Evolutionary conservation across 495 filamentous ascomycete genomes (phyloP), one percentile per base, ranked within the genome.

Genomic region (Lasiosphaeria ovina): DNA sequence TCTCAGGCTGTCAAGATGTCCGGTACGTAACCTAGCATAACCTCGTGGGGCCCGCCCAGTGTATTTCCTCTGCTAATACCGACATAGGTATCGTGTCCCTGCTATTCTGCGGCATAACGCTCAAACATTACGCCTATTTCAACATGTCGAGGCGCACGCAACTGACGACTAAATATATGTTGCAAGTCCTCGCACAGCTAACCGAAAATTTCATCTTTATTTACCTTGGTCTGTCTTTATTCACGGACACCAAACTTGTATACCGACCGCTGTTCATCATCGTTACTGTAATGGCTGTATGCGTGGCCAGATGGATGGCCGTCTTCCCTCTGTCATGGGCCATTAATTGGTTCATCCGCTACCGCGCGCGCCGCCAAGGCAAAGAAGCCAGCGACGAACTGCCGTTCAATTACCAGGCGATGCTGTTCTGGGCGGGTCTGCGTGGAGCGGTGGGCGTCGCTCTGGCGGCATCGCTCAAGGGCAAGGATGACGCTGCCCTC

Each of bases 121-220:
- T 98, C 38, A 98, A 98, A 72, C 94, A 98, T 72, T 98, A 98
- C 68, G 94, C 94, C 47, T 98, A 98, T 78, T 97, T 97, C 79
- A 98, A 98, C 77, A 98, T 98, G 94, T 98, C 94, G 35, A 88
- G 94, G 48, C 88, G 94, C 48, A 97, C 95, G 24, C 94, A 98
- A 69, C 84, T 98, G 66, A 97, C 94, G 16, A 98, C 95, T 56
- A 98, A 98, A 72, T 98, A 96, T 76, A 83, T 97, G 33, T 98
- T 98, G 78, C 90, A 94, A 74, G 87, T 97, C 53, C 86, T 95
- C 60, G 90, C 95, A 5, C 95, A 98, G 73, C 78, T 98, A 42
- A 94, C 93, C 0, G 94, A 98, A 77, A 98, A 98, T 74, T 98
- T 98, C 64, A 98, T 98, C 68, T 98, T 98, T 78, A 98, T 98